Evolutionary conservation across 176 grass and related monocot species (phyloP), one percentile per base, ranked within the genome.

Genomic region (Oryza longistaminata): DNA sequence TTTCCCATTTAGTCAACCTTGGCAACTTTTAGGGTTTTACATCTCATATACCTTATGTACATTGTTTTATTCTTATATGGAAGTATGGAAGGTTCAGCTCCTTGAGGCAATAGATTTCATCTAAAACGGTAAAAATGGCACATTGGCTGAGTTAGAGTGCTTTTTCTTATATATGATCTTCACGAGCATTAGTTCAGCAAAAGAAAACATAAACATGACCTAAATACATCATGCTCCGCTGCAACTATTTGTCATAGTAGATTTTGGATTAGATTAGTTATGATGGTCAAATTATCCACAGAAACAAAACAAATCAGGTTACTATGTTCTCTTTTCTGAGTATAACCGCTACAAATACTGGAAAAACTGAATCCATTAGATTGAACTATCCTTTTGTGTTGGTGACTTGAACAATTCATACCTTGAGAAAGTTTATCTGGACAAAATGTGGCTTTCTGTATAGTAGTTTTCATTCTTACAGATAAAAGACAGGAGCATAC

Each of bases 401-500:
- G 42, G 64, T 71, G 52, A 61, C 37, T 33, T 83, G 2, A 42
- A 68, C 46, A 75, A 3, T 68, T 61, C 71, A 81, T 71, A 25
- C 70, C 31, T 55, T 17, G 26, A 35, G 2, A 7, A 81, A 53
- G 27, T 71, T n/a, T 82, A 77, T 66, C 66, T 77, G 17, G 53
- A 73, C 16, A 55, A 26, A 52, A 19, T 39, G 39, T 44, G 72
- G 15, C 2, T 62, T 73, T 73, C 42, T 31, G 35, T 62, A 14
- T 76, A 61, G 12, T 26, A 14, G 21, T 71, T 40, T 45, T n/a
- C 9, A 17, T 69, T 75, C 69, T 74, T 83, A 68, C 64, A 64
- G 79, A 86, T 83, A 87, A 43, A 91, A 91, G 2, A 64, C 1
- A 77, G 34, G 48, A 39, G 39, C 68, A 65, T 83, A 61, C 40